Conservation (phyloP, 495 filamentous ascomycete genomes). For the Neurospora cerealis region DNA sequence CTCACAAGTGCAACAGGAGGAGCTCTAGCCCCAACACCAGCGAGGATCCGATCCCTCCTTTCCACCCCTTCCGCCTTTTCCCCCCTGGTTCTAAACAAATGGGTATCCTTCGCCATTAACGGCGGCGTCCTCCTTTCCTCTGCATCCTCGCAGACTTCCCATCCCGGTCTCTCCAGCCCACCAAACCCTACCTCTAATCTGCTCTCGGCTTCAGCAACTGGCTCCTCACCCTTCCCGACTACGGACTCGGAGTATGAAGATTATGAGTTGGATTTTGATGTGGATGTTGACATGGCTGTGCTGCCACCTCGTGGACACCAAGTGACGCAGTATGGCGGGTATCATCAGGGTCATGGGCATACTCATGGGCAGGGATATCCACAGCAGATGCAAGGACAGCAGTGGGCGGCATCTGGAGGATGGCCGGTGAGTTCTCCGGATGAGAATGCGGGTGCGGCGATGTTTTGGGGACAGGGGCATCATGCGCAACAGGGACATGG, state of each 20-base stretch:
- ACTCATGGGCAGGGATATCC: too few relatives aligned
- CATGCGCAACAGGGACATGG: too few relatives aligned
- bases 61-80: neutral
- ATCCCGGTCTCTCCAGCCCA: neutral
- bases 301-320: neutral
- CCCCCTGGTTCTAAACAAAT: neutral
- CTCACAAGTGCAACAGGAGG: neutral
- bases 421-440: too few relatives aligned
- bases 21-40: neutral
- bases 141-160: neutral
- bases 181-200: neutral
- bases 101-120: neutral
- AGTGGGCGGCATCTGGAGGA: too few relatives aligned
- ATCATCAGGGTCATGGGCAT: neutral
- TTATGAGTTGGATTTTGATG: neutral
- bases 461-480: too few relatives aligned
- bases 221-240: neutral
- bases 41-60: neutral
- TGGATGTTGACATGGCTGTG: neutral
- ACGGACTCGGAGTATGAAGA: neutral
- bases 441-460: too few relatives aligned
- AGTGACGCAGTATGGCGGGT: neutral
- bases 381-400: too few relatives aligned
- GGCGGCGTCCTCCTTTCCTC: neutral
- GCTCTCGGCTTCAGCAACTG: neutral